Evolutionary conservation across 1,139 yeast genomes (phyloP), one percentile per base, ranked within the genome.

Genomic region (Yamadazyma triangularis): DNA sequence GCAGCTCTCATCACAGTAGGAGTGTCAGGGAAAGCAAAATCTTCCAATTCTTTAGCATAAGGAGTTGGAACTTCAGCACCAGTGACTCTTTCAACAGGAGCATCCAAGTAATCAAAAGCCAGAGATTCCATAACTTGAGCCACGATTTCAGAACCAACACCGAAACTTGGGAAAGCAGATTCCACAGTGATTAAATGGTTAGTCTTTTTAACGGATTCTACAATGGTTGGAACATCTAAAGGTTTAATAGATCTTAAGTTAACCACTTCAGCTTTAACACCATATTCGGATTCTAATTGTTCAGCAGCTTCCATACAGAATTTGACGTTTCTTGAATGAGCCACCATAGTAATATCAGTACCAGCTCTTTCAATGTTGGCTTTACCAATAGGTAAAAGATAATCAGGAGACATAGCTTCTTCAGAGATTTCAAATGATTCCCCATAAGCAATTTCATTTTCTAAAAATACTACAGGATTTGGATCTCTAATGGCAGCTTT

Each of bases 51-150:
- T 64, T 80, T 77, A 49, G 96, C 96, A 60, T 93, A 93, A 45
- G 99, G 99, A 49, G 98, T 93, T 60, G 99, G 98, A 23, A 89
- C 96, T 70, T 93, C 99, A 58, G 97, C 94, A 63, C 98, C 98
- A 39, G 98, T 93, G 53, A 89, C 93, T 75, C 98, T 87, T 70
- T 84, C 95, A 47, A 91, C 91, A 48, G 99, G 99, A 42, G 98
- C 95, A 64, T 93, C 99, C 62, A 93, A 79, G 77, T 88, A 86
- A 68, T 93, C 98, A 50, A 91, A 91, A 35, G 95, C 97, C 65
- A 89, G 97, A 35, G 95, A 79, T 71, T 93, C 99, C 96, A 91
- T 88, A 56, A 93, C 75, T 68, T 88, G 96, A 42, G 97, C 98
- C 58, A 91, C 80, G 53, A 93, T 85, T 73, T 93, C 99, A 34